Conservation (phyloP, 2,329 filamentous ascomycete species). For the Aspergillus fructus region DNA sequence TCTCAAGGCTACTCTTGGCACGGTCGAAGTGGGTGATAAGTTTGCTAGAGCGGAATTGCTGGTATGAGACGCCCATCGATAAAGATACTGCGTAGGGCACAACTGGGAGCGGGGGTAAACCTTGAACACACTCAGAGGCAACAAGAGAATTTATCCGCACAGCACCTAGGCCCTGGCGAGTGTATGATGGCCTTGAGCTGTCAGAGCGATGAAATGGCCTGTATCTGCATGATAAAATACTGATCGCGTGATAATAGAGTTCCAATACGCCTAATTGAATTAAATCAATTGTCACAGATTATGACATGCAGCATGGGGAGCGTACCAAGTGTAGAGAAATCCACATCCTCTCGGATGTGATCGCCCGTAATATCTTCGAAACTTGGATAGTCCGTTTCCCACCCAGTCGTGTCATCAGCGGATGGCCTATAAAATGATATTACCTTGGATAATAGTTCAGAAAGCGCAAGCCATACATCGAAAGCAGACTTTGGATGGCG, state of each 20-base stretch:
- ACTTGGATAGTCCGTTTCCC: conserved; percentile 40
- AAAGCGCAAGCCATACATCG: conserved; percentile 39
- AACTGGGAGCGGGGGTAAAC: conserved; percentile 54
- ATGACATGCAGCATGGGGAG: not conserved
- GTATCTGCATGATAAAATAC: conserved; percentile 57
- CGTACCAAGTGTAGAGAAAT: conserved; percentile 31
- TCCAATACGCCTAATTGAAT: conserved; percentile 48
- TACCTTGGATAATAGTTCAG: conserved; percentile 37
- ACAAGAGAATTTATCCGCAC: conserved; percentile 55
- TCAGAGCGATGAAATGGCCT: conserved; percentile 36
- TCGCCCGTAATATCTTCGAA: conserved; percentile 37
- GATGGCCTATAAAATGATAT: conserved; percentile 43
- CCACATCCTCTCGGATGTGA: conserved; percentile 23
- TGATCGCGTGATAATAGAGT: conserved; percentile 57
- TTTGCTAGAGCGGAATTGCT: conserved; percentile 54
- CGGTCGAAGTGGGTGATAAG: conserved; percentile 41
- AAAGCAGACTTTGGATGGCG: conserved; percentile 27
- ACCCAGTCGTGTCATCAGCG: conserved; percentile 33
- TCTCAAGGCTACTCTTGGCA: conserved; percentile 36
- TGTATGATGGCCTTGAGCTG: conserved; percentile 50
- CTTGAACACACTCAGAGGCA: conserved; percentile 44
- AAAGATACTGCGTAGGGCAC: conserved; percentile 57
- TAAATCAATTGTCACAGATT: not conserved
- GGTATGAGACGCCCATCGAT: conserved; percentile 57
- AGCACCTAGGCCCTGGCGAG: conserved; percentile 56